A percentile compares a stretch with the other conserved stretches of the same genome.
These are phyloP conservation scores for Nitzschia sp. DNA, from an alignment of 108 stramenopile genomes.

Conservation along the genomic window DNA sequence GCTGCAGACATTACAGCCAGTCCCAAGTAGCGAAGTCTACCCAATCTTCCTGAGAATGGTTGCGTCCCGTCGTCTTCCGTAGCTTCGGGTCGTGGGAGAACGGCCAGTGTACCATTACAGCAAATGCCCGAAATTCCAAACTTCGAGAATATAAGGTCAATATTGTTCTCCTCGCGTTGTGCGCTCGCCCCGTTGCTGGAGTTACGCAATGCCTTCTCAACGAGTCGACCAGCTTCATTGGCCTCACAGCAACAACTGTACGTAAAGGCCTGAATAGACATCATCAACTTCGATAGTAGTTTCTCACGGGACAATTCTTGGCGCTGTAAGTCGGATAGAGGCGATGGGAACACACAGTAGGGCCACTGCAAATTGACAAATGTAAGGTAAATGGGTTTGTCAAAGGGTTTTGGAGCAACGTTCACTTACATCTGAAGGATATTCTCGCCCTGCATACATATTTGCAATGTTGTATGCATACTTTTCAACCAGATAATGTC, in stretches of 20 bases:
- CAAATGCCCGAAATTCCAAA: slow-evolving; percentile 61
- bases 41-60: slow-evolving; percentile 76
- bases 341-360: slow-evolving; percentile 61
- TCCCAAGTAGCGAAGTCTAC: slow-evolving; percentile 70
- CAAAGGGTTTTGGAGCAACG: not conserved
- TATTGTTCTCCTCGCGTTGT: slow-evolving; percentile 20
- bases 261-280: slow-evolving; percentile 76
- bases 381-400: not conserved
- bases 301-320: slow-evolving; percentile 85
- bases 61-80: slow-evolving; percentile 66
- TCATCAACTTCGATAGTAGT: slow-evolving; percentile 68
- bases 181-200: slow-evolving; percentile 25
- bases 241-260: slow-evolving; percentile 79
- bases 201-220: slow-evolving; percentile 23
- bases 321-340: slow-evolving; percentile 58
- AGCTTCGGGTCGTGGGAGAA: slow-evolving; percentile 56
- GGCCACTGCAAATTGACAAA: slow-evolving; percentile 63
- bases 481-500: slow-evolving; percentile 80
- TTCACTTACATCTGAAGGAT: slow-evolving; percentile 56
- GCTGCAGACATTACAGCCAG: slow-evolving; percentile 76
- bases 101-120: slow-evolving; percentile 51
- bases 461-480: slow-evolving; percentile 66
- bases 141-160: slow-evolving; percentile 48
- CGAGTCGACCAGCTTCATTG: slow-evolving; percentile 55
- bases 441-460: slow-evolving; percentile 55